Conservation (phyloP, 2,329 filamentous ascomycete genomes). For the Penicillium sp. region DNA sequence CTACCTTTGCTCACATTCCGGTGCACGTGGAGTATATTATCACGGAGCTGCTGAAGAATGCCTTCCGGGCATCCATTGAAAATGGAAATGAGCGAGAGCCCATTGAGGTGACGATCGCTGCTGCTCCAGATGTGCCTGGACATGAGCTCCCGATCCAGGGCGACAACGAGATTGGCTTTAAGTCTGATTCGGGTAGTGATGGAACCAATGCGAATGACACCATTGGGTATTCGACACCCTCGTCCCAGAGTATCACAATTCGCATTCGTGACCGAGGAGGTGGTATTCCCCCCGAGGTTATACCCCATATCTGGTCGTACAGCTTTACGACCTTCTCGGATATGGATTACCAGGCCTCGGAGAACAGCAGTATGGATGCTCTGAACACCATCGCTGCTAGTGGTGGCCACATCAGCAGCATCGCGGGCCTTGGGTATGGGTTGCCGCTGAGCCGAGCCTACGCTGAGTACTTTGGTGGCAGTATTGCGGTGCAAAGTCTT, state of each 20-base stretch:
- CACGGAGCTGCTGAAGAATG: slow-evolving; percentile 94
- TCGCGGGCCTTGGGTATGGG: slow-evolving; percentile 91
- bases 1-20: slow-evolving; percentile 90
- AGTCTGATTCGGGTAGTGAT: slow-evolving; percentile 30
- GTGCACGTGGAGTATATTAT: slow-evolving; percentile 97
- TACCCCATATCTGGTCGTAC: slow-evolving; percentile 92
- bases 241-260: slow-evolving; percentile 83
- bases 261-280: slow-evolving; percentile 94
- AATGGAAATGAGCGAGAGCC: slow-evolving; percentile 74
- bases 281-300: slow-evolving; percentile 79
- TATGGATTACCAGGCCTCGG: slow-evolving; percentile 50
- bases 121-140: slow-evolving; percentile 54
- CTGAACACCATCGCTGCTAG: slow-evolving; percentile 72
- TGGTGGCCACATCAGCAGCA: slow-evolving; percentile 72
- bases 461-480: slow-evolving; percentile 96
- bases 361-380: slow-evolving; percentile 62
- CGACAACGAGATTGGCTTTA: slow-evolving; percentile 34
- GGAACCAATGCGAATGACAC: slow-evolving; percentile 34
- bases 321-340: slow-evolving; percentile 94
- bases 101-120: slow-evolving; percentile 88
- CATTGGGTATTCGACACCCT: slow-evolving; percentile 35
- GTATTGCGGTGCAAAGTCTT: slow-evolving; percentile 90
- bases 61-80: slow-evolving; percentile 90
- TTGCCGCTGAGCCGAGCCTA: slow-evolving; percentile 88
- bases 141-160: slow-evolving; percentile 29